Evolutionary conservation across 306 rosid species (phyloP).

Genomic region (Quercus variabilis): DNA sequence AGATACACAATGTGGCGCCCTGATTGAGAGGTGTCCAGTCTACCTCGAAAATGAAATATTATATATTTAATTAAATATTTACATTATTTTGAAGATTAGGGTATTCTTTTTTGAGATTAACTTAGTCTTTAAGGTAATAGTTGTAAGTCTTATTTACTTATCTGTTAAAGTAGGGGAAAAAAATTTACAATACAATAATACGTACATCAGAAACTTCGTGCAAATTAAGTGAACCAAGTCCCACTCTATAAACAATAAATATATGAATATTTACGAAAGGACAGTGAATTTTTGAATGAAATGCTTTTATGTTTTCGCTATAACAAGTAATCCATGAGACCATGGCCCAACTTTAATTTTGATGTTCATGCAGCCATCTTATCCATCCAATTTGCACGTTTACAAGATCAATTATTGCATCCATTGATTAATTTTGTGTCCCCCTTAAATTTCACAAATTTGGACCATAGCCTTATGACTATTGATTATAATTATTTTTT

Average conservation of each 20-base stretch:
- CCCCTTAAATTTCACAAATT: neutral
- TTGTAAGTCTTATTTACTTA: neutral
- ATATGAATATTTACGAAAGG: too few relatives aligned
- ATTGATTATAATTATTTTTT: neutral
- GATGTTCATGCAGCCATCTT: neutral
- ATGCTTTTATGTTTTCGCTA: neutral
- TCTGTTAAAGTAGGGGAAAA: neutral
- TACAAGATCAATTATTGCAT: neutral
- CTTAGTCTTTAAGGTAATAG: too few relatives aligned
- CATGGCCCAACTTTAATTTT: neutral
- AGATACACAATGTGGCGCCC: neutral
- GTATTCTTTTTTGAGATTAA: too few relatives aligned
- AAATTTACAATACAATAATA: neutral
- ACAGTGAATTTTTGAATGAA: neutral
- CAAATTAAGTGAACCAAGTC: neutral
- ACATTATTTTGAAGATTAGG: too few relatives aligned
- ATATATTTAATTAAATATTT: too few relatives aligned
- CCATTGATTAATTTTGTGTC: neutral
- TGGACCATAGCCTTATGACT: neutral
- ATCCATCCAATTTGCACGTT: neutral
- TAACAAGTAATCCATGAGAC: neutral
- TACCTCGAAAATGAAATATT: neutral
- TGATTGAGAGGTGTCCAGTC: neutral
- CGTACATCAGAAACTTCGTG: neutral
- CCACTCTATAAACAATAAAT: neutral